A percentile compares a stretch with the other conserved stretches of the same genome.
These are phyloP conservation scores for Barnettozyma hawaiiensis DNA, from an alignment of 1,139 yeast species.

Conservation along the genomic window DNA sequence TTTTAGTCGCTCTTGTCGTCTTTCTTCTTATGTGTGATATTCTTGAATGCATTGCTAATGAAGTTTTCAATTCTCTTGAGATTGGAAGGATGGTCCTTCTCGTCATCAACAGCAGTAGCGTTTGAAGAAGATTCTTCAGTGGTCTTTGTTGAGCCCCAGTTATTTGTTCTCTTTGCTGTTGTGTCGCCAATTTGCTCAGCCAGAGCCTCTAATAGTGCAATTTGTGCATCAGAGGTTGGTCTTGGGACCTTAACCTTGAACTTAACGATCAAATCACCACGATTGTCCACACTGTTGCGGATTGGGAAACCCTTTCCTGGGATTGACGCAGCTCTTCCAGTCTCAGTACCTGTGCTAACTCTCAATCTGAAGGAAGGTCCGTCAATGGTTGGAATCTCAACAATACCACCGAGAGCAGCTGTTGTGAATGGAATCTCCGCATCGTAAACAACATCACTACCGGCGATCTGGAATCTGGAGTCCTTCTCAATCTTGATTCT, in stretches of 20 bases:
- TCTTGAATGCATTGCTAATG: constrained; percentile 57
- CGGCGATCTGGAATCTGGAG: constrained; percentile 58
- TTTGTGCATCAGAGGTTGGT: constrained; percentile 83
- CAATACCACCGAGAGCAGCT: constrained; percentile 91
- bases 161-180: constrained; percentile 66
- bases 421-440: constrained; percentile 86
- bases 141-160: constrained; percentile 40
- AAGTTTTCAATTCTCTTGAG: constrained; percentile 57
- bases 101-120: constrained; percentile 25
- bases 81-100: constrained; percentile 50
- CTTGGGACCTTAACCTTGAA: constrained; percentile 66
- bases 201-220: constrained; percentile 86
- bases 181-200: constrained; percentile 86
- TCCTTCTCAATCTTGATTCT: constrained; percentile 76
- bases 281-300: constrained; percentile 45
- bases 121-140: constrained; percentile 16
- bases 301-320: constrained; percentile 88
- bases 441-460: constrained; percentile 56
- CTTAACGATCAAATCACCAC: constrained; percentile 80
- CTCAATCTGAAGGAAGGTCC: constrained; percentile 69
- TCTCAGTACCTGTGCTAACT: constrained; percentile 83
- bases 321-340: constrained; percentile 67
- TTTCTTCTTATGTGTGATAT: constrained; percentile 31
- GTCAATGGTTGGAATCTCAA: constrained; percentile 82
- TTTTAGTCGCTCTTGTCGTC: constrained; percentile 1